Evolutionary conservation across 495 filamentous ascomycete genomes (phyloP), one percentile per base, ranked within the genome.

Genomic region (Emericellopsis terricola): DNA sequence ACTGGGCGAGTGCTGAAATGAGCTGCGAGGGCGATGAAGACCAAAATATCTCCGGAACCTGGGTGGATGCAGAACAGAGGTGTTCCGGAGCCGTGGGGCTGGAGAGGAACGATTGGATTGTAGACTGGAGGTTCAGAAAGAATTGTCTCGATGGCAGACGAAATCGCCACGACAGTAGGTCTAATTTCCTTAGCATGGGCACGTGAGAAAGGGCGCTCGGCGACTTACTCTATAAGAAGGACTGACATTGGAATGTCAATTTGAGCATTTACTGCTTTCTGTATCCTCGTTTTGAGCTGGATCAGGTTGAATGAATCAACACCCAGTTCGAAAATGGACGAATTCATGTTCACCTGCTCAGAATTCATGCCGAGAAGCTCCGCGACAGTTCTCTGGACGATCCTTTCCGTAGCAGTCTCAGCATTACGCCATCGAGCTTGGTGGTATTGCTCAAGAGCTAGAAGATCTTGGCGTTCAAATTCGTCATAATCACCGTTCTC

Each of bases 41-140:
- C 59, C 1, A 75, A 52, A 0, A 72, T 49, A 33, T 73, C 70
- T 9, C 68, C 68, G 1, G 65, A 53, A 3, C 69, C 69, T 0
- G 71, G 68, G 38, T 75, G 71, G 2, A 75, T 44, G 4, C 71
- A 57, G 54, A 59, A 75, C 5, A 73, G 59, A 0, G 71, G 67
- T 0, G 53, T 59, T 39, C 64, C 63, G 34, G 6, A 38, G 1
- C 64, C 64, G n/a, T 45, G 17, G 2, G 45, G n/a, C 18, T 53
- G 62, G 1, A 71, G 50, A 0, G 42, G 43, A 1, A 68, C 57
- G 16, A 73, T 45, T 0, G 68, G 59, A 34, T 66, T 50, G 40
- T 72, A 72, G 3, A 43, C 41, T 29, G 34, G 26, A 24, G 32
- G 33, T 37, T 36, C 17, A 29, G 24, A 24, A 15, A n/a, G 31